phyloP scores from a whole-genome alignment of 2,329 filamentous ascomycete species.

The Beauveria medogensis region DNA sequence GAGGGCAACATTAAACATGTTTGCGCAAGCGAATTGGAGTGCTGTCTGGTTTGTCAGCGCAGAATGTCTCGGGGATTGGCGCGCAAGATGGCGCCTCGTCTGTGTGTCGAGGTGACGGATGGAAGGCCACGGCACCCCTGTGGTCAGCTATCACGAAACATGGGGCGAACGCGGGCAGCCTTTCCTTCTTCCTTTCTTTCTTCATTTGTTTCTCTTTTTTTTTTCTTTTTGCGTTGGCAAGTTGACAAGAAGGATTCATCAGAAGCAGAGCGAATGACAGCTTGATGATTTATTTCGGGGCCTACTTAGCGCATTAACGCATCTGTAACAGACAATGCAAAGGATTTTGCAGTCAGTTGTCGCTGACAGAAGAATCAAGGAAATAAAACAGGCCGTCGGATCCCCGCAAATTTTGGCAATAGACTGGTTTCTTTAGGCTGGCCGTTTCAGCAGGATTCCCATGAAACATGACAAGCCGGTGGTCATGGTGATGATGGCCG shows the following conservation, averaged over 20 bases:
- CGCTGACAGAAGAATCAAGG: no score
- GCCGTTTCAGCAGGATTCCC: constrained; percentile 3
- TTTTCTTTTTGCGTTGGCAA: background rate
- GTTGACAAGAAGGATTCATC: background rate
- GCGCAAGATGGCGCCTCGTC: background rate
- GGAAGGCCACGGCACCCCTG: background rate
- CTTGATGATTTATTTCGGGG: background rate
- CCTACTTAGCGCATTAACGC: no score
- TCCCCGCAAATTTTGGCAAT: background rate
- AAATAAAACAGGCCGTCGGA: background rate
- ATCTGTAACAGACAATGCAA: no score
- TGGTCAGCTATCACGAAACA: background rate
- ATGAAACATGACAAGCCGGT: constrained; percentile 1
- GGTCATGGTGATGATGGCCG: background rate
- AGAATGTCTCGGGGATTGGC: background rate
- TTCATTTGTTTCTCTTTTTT: background rate
- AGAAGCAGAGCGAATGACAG: background rate
- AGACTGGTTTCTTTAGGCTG: background rate
- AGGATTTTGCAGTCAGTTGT: no score
- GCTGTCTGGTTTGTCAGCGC: background rate
- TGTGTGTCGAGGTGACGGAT: background rate
- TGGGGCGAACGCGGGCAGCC: background rate
- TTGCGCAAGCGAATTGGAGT: background rate
- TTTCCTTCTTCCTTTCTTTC: background rate
- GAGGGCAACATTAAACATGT: background rate